Evolutionary conservation across 495 filamentous ascomycete species (phyloP), one percentile per base, ranked within the genome.

Genomic region (Apodospora peruviana): DNA sequence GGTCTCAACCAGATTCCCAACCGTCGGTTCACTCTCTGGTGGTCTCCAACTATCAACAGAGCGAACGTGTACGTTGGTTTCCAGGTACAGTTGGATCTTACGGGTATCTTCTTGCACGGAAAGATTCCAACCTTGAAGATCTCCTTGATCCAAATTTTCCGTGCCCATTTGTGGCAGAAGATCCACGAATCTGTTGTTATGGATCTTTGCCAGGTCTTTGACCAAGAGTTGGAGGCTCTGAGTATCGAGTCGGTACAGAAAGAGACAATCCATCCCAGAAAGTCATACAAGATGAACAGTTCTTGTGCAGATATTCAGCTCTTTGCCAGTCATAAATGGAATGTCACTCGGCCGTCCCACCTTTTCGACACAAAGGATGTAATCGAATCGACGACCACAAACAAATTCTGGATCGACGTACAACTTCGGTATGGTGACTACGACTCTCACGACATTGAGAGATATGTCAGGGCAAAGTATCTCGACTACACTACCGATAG

Each of bases 271-370:
- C 94, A 99, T 77, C 94, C 94, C 37, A 81, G 94, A 79, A 99
- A 99, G 68, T 97, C 93, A 0, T 99, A 99, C 78, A 99, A 99
- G 80, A 99, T 99, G 94, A 99, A 99, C 76, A 96, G 91, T 65
- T 97, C 93, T 37, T 99, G 94, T 68, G 94, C 94, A 14, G 94
- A 99, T 70, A 96, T 99, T 54, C 77, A 97, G 38, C 81, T 99
- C 35, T 99, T 99, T 61, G 94, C 94, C 16, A 95, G 88, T 44
- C 93, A 96, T 72, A 99, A 97, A 63, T 99, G 94, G 94, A 96
- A 95, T 55, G 91, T 97, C 36, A 95, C 90, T 4, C 77, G 88
- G 17, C 94, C 94, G 7, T 96, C 93, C 8, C 75, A 96, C 50
- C 75, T 97, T 8, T 95, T 91, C 62, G 93, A 99, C 56, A 96